Evolutionary conservation across 2,329 filamentous ascomycete genomes (phyloP).

Genomic region (Byssoonygena ceratinophila): DNA sequence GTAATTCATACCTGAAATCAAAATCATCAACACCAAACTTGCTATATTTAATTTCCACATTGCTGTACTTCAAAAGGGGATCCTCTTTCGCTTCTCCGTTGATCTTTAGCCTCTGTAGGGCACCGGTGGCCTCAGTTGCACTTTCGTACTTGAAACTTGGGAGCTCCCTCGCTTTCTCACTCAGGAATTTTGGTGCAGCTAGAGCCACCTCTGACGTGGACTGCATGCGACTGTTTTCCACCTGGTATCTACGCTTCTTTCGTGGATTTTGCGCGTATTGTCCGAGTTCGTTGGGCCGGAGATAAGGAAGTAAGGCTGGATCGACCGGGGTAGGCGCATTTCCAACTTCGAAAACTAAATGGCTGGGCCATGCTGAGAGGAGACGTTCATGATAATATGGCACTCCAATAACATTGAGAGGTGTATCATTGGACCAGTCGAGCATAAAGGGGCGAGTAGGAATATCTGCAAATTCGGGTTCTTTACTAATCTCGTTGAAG

Average conservation of each 20-base stretch:
- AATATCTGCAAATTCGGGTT: constrained; percentile 65
- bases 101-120: constrained; percentile 57
- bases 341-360: constrained; percentile 73
- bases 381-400: constrained; percentile 85
- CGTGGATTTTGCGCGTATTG: constrained; percentile 67
- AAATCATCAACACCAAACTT: constrained; percentile 99
- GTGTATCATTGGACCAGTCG: constrained; percentile 64
- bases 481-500: constrained; percentile 71
- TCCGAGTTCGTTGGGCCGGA: constrained; percentile 63
- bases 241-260: constrained; percentile 66
- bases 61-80: constrained; percentile 78
- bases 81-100: constrained; percentile 65
- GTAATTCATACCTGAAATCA: constrained; percentile 75
- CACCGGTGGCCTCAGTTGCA: constrained; percentile 50
- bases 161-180: constrained; percentile 71
- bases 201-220: constrained; percentile 52
- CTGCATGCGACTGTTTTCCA: constrained; percentile 60
- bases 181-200: constrained; percentile 80
- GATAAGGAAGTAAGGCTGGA: constrained; percentile 53
- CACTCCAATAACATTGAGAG: constrained; percentile 76
- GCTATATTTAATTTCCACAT: constrained; percentile 97
- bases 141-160: constrained; percentile 32
- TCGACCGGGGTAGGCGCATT: constrained; percentile 70
- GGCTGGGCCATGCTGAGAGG: constrained; percentile 79
- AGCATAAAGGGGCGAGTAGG: constrained; percentile 52